Evolutionary conservation across 768 basidiomycete species (phyloP), one percentile per base, ranked within the genome.

Genomic region (Leccinellum luteum): DNA sequence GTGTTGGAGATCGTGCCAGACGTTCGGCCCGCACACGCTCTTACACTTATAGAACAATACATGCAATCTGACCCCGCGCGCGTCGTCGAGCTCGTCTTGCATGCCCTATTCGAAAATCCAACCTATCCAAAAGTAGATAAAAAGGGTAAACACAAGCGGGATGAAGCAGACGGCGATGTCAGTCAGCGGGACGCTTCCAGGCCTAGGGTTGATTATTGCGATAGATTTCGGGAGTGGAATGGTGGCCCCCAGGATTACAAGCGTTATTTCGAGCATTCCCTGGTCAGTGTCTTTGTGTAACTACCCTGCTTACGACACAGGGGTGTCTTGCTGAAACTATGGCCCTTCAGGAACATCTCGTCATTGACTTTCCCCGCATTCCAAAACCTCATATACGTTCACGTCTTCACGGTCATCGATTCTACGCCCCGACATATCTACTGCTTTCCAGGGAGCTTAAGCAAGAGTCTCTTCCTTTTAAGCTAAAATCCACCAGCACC

Each of bases 1-100:
- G 76, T 90, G 30, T 74, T 87, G 35, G 87, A 89, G 63, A 80
- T 92, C 47, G 69, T 90, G 13, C 90, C 90, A 0, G 87, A 90
- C 62, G 86, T 90, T 23, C 76, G 80, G 21, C 83, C 85, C 4
- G 73, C 76, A 3, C 79, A 90, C 60, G 80, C 79, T 13, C 66
- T 76, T 23, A 59, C 67, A 1, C 81, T 89, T 31, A 65, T 89
- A 30, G 70, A 76, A 35, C 66, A 76, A 45, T 73, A 80, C 59
- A 66, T 80, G 28, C 71, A 75, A 4, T 63, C 70, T 4, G 73
- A 74, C 1, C 62, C 61, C 17, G 50, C n/a, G 10, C 63, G 68
- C 30, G 78, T 82, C 43, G 75, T 84, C 35, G 81, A 87, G 64
- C 69, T 71, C 6, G 80, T 87, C 0, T 60, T 92, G 9, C 82